Evolutionary conservation across 805 yeast species (phyloP).

Genomic region (Candida methanosorbosa): DNA sequence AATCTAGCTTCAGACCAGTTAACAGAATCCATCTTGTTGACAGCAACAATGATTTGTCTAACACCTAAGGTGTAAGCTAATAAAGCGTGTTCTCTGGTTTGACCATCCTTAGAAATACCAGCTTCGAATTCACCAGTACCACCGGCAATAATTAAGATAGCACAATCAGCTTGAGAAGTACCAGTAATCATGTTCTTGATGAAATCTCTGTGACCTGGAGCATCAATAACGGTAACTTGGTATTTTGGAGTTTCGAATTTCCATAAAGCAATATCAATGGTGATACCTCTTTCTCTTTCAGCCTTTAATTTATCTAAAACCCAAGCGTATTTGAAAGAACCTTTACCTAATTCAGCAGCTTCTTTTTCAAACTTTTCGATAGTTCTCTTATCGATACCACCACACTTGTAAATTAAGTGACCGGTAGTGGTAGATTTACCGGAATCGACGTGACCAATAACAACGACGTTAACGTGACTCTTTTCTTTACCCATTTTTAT

Average conservation of each 20-base stretch:
- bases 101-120: constrained; percentile 92
- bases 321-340: constrained; percentile 98
- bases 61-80: constrained; percentile 88
- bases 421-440: constrained; percentile 99
- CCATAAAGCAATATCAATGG: constrained; percentile 90
- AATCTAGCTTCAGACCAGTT: constrained; percentile 78
- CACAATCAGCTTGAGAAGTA: constrained; percentile 91
- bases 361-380: constrained; percentile 97
- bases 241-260: constrained; percentile 88
- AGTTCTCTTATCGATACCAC: constrained; percentile 99
- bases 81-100: constrained; percentile 91
- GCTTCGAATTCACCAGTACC: constrained; percentile 95
- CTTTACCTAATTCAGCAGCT: constrained; percentile 95
- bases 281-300: constrained; percentile 96
- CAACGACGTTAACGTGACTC: constrained; percentile 99
- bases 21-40: constrained; percentile 93
- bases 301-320: constrained; percentile 92
- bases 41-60: constrained; percentile 77
- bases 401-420: constrained; percentile 98
- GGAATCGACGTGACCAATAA: constrained; percentile 99
- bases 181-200: constrained; percentile 95
- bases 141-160: constrained; percentile 84
- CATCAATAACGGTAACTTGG: constrained; percentile 87
- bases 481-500: constrained; percentile 75
- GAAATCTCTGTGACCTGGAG: constrained; percentile 96